phyloP scores from a whole-genome alignment of 176 grass and related monocot genomes.

The Carex myosuroides region DNA sequence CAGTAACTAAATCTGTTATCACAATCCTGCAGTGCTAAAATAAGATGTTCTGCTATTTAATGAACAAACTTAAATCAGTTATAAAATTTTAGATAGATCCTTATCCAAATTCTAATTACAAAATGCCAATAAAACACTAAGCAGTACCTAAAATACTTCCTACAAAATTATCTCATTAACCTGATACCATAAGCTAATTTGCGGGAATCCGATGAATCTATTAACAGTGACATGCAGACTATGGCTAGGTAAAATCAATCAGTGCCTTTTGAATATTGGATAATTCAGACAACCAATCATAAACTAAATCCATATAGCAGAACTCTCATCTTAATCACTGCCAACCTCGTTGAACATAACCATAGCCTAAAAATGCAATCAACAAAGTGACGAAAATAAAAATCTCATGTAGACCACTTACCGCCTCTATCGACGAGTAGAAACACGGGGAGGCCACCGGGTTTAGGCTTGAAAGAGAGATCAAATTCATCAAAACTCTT shows the following conservation, averaged over 20 bases:
- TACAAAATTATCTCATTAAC: neutral
- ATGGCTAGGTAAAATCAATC: neutral
- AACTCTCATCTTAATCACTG: neutral
- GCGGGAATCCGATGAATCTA: neutral
- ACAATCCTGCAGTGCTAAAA: neutral
- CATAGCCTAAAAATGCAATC: neutral
- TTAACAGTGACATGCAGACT: neutral
- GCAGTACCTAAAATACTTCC: neutral
- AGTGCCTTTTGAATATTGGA: too few relatives aligned
- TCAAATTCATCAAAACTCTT: slow-evolving; percentile 52
- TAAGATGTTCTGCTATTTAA: neutral
- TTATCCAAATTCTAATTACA: neutral
- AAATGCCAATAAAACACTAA: neutral
- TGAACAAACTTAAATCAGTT: neutral
- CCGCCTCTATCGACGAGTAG: slow-evolving; percentile 72
- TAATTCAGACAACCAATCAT: neutral
- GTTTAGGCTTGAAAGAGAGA: slow-evolving; percentile 49
- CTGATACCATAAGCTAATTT: neutral
- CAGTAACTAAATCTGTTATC: neutral
- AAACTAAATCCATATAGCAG: neutral
- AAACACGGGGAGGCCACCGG: slow-evolving; percentile 51
- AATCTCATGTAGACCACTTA: slow-evolving; percentile 17
- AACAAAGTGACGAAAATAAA: neutral
- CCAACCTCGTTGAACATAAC: neutral
- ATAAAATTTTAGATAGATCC: neutral